Evolutionary conservation across 2,329 filamentous ascomycete genomes (phyloP).

Genomic region (Podosphaera xanthii): DNA sequence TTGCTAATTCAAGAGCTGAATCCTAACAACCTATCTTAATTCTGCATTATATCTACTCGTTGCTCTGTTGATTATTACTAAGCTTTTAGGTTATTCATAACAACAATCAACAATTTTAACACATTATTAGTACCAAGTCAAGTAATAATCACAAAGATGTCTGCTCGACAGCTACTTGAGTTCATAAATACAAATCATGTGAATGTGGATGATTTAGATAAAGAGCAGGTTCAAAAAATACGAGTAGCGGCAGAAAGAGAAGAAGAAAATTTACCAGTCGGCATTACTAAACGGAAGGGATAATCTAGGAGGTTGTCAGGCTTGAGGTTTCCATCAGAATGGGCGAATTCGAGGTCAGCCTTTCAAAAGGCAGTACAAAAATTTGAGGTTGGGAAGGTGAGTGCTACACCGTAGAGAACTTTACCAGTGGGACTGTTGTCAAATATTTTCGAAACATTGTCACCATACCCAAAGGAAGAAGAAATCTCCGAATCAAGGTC

Average conservation of each 20-base stretch:
- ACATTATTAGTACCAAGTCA: too few species aligned
- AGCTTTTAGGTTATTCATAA: neutral
- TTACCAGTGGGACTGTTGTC: too few species aligned
- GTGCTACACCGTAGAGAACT: too few species aligned
- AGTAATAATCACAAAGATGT: too few species aligned
- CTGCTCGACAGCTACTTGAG: neutral
- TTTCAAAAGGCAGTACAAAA: neutral
- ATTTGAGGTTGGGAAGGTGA: neutral
- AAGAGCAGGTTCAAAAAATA: neutral
- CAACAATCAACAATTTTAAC: neutral
- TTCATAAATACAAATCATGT: neutral
- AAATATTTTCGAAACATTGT: too few species aligned
- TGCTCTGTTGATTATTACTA: neutral
- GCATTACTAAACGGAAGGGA: neutral
- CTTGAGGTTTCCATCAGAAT: neutral
- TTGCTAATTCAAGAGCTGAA: neutral
- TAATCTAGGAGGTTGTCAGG: neutral
- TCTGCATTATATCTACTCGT: neutral
- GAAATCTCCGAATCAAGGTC: too few species aligned
- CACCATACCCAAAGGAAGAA: too few species aligned
- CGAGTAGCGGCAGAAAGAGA: neutral
- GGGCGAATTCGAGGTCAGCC: neutral
- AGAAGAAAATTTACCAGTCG: neutral
- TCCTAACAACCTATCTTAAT: neutral
- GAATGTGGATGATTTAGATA: neutral